These are phyloP conservation scores for Bruguiera hainesii DNA, from an alignment of 441 rosid genomes.

Conservation along the genomic window DNA sequence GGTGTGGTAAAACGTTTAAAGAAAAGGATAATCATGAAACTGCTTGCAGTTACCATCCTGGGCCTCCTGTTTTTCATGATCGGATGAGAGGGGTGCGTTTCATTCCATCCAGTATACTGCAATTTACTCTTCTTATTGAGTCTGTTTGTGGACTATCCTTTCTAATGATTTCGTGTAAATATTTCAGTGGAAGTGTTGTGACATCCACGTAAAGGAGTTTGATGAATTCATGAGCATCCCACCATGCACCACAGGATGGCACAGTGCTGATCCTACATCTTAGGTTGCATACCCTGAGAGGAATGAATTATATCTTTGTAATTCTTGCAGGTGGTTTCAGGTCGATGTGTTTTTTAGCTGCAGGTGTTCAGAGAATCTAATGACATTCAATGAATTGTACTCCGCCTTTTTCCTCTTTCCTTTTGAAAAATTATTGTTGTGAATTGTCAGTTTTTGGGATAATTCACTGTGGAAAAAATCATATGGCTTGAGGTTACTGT, in stretches of 20 bases:
- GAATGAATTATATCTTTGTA: background rate
- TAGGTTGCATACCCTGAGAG: background rate
- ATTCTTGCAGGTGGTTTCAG: background rate
- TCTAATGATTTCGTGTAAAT: background rate
- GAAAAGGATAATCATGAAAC: constrained; percentile 83
- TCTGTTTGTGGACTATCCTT: background rate
- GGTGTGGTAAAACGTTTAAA: constrained; percentile 76
- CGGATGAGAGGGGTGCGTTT: constrained; percentile 67
- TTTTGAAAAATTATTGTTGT: background rate
- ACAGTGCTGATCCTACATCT: constrained; percentile 38
- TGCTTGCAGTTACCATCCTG: constrained; percentile 89
- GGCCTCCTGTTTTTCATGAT: constrained; percentile 93
- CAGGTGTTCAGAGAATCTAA: constrained; percentile 6
- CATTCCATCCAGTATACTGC: background rate
- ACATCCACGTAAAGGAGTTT: constrained; percentile 81
- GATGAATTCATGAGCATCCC: constrained; percentile 93
- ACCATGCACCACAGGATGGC: constrained; percentile 97
- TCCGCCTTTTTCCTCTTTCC: background rate
- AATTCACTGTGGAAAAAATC: background rate
- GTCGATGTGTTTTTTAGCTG: background rate
- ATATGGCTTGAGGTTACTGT: background rate
- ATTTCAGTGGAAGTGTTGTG: constrained; percentile 94
- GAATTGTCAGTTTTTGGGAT: constrained; percentile 1
- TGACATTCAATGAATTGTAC: background rate
- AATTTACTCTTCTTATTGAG: background rate